Base-by-base conservation (phyloP, 2,329 filamentous ascomycete species). In the Aspergillus sp. region DNA sequence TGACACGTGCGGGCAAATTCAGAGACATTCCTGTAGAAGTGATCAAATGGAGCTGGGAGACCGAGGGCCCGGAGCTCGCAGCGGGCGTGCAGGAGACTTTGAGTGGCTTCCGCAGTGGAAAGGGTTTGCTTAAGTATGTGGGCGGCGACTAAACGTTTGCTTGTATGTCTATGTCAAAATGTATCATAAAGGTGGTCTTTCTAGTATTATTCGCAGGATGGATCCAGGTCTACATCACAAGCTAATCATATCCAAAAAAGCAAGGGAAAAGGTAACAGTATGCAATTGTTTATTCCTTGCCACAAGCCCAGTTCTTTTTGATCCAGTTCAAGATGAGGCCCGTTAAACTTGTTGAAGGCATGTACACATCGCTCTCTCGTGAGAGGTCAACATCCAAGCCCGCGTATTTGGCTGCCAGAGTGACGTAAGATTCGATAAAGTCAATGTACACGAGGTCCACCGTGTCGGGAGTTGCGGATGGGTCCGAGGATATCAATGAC, bases 401-500 rank as follows among this genome's bases (percentile, higher is more conserved):
- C 9, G 82, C 67, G 59, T 80, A 84, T 54, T 85, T 84, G 55
- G 96, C 75, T 2, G 90, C 91, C 10, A 87, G 74, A 16, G 95
- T 71, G 36, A 97, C 76, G 82, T 88, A 95, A 9, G 85, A 85
- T 71, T 94, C 82, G 33, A 97, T 85, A 69, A 96, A 99, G 67
- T 95, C 91, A 52, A 95, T 83, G 66, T 95, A 99, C 13, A 96
- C 85, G 7, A 99, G 69, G 68, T 97, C 93, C 1, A 99, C 90
- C 0, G 73, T 86, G 48, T 88, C 82, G 0, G 90, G 89, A 14
- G 82, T 76, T 5, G 67, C 65, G 0, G 68, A 73, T 7, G 67
- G 58, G 17, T 67, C 58, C 16, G 56, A 36, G 14, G 57, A 52
- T 17, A 95, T 72, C 77, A 60, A 88, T 1, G 87, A 77, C 68